Conservation (phyloP, 1,139 yeast species). For the Tardiomyces digboiensis region DNA sequence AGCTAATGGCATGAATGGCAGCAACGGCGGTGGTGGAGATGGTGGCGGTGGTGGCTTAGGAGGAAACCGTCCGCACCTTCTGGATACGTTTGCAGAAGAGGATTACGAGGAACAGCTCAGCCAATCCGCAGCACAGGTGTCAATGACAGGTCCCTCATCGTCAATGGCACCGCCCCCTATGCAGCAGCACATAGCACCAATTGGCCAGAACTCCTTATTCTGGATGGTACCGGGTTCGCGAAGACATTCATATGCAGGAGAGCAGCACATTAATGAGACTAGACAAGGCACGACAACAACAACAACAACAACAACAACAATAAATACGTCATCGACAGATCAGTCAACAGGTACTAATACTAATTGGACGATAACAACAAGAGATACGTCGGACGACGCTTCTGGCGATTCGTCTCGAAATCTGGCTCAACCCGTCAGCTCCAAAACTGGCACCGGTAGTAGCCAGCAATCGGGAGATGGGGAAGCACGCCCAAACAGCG, state of each 20-base stretch:
- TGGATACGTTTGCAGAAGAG: slow-evolving; percentile 15
- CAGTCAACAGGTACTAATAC: not conserved
- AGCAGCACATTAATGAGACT: slow-evolving; percentile 1
- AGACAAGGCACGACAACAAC: not conserved
- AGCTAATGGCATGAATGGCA: too few relatives aligned
- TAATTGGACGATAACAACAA: not conserved
- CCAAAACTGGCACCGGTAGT: too few relatives aligned
- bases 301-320: not conserved
- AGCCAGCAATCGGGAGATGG: not conserved
- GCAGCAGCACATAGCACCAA: slow-evolving; percentile 2
- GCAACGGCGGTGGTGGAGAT: too few relatives aligned
- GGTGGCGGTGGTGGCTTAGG: not conserved
- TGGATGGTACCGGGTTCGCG: slow-evolving; percentile 11
- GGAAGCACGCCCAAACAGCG: not conserved
- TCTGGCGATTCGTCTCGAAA: not conserved
- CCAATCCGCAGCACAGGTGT: not conserved
- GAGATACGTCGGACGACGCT: not conserved
- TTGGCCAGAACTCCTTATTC: slow-evolving; percentile 9
- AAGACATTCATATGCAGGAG: slow-evolving; percentile 20
- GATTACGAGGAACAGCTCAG: slow-evolving; percentile 5
- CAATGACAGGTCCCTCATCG: too few relatives aligned
- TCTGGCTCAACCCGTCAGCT: too few relatives aligned
- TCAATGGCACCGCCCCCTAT: too few relatives aligned
- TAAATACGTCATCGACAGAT: not conserved
- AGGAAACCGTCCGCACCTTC: slow-evolving; percentile 5